Evolutionary conservation across 495 filamentous ascomycete species (phyloP), one percentile per base, ranked within the genome.

Genomic region (Tuber microsphaerosporum): DNA sequence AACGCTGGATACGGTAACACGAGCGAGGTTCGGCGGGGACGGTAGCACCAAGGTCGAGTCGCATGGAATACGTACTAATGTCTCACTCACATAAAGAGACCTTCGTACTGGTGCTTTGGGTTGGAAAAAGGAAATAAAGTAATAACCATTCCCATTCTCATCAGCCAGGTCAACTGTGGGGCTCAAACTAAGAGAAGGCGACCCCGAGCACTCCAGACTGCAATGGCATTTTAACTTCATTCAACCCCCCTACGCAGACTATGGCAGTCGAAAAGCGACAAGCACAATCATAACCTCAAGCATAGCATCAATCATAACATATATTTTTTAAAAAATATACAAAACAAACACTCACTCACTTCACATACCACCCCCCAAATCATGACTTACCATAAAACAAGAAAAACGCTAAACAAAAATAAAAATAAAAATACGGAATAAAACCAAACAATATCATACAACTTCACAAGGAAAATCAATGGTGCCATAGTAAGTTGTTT

Each of bases 341-440:
- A 56, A 71, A 76, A 75, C 34, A 70, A 68, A 69, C 74, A 69
- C 42, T 65, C 45, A 61, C 74, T 75, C 76, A 72, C 71, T 75
- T 71, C 70, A 76, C 71, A 34, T 41, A 17, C 71, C 70, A 34
- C 19, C 46, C 37, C 10, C 71, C 22, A 6, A 37, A 43, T 37
- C 42, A 39, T 70, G n/a, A n/a, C n/a, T n/a, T n/a, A 68, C 26
- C 61, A 46, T 69, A 74, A 44, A 48, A 31, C 22, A 20, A 46
- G 34, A 43, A 41, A 74, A 42, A 44, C 34, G 42, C 34, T 17
- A 19, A 37, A 75, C 39, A 42, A 43, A 70, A 74, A 69, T n/a
- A 20, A 37, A 37, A 37, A 37, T 37, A n/a, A n/a, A 68, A 26
- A 68, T n/a, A 43, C 8, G n/a, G 48, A 70, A 68, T 42, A 5